Evolutionary conservation across 441 rosid genomes (phyloP).

Genomic region (Omphalea diandra): DNA sequence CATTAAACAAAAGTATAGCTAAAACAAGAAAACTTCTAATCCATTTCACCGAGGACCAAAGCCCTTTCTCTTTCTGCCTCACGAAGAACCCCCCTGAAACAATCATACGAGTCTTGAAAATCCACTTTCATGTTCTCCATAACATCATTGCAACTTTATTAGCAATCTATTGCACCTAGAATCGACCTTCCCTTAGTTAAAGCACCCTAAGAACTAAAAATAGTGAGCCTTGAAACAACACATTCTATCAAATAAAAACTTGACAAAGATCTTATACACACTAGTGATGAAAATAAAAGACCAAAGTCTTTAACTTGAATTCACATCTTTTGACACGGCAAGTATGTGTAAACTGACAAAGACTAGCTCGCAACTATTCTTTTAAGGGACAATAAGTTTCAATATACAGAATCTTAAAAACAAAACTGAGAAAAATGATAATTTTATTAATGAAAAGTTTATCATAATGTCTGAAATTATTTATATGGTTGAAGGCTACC

Average conservation of each 20-base stretch:
- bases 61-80: neutral
- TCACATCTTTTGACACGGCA: no score
- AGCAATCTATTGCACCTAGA: neutral
- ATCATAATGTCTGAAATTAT: no score
- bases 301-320: neutral
- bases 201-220: neutral
- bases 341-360: no score
- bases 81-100: neutral
- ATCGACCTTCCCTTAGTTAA: neutral
- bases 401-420: no score
- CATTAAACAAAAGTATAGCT: neutral
- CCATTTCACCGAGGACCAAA: neutral
- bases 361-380: no score
- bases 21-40: neutral
- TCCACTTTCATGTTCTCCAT: neutral
- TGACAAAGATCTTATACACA: neutral
- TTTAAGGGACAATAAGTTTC: no score
- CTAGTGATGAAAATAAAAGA: neutral
- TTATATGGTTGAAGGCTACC: no score
- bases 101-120: neutral
- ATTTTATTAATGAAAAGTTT: no score
- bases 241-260: neutral
- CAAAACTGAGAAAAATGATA: no score
- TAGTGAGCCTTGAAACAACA: neutral
- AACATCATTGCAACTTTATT: neutral